Percentiles rank a stretch among this genome's conserved stretches.
Conservation (phyloP, 2,329 filamentous ascomycete genomes). For the Monascus ruber region DNA sequence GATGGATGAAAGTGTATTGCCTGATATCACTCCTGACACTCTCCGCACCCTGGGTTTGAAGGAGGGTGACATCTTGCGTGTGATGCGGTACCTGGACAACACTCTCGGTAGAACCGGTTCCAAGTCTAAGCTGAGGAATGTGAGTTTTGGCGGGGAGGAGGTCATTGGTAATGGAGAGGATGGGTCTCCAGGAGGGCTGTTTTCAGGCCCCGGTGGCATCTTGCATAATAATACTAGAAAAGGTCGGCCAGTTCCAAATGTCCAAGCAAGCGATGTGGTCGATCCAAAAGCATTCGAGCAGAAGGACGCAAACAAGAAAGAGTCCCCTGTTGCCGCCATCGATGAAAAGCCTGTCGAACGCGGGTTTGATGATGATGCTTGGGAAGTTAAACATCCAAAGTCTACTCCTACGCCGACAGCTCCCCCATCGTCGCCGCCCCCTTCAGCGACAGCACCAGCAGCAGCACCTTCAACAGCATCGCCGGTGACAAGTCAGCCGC, state of each 20-base stretch:
- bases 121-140: conserved; percentile 45
- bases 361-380: conserved; percentile 93
- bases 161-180: conserved; percentile 49
- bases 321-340: conserved; percentile 34
- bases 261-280: conserved; percentile 74
- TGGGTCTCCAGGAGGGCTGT: conserved; percentile 57
- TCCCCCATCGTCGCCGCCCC: conserved; percentile 29
- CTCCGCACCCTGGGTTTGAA: conserved; percentile 84
- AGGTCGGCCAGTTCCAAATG: conserved; percentile 73
- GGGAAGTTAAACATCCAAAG: conserved; percentile 82
- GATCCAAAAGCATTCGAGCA: conserved; percentile 75
- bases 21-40: conserved; percentile 74
- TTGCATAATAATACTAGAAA: conserved; percentile 92
- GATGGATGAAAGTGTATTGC: conserved; percentile 87
- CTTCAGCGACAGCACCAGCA: conserved; percentile 13
- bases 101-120: conserved; percentile 57
- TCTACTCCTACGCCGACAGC: conserved; percentile 32
- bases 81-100: conserved; percentile 77
- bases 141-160: conserved; percentile 42
- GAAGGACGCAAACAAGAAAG: conserved; percentile 41
- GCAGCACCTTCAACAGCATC: conserved; percentile 16
- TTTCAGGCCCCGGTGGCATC: conserved; percentile 83
- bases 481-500: conserved; percentile 20
- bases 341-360: conserved; percentile 39
- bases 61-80: conserved; percentile 90